Evolutionary conservation across 345 rosid genomes (phyloP), one percentile per base, ranked within the genome.

Genomic region (Syzygium oleosum): DNA sequence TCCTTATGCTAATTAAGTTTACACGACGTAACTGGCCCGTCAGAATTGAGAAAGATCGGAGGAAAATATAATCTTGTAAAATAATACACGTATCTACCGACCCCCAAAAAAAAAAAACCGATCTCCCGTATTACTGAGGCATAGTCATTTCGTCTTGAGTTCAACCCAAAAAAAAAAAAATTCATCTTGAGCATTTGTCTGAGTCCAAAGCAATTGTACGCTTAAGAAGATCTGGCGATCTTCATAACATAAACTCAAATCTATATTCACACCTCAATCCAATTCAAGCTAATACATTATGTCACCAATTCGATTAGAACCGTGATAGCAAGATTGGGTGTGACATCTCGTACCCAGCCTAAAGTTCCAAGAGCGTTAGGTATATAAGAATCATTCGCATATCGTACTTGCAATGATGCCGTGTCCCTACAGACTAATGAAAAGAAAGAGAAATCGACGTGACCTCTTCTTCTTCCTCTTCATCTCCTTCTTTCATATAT

Each of bases 91-190:
- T n/a, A n/a, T 13, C 9, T 12, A n/a, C 15, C 29, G 2, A n/a
- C 13, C 4, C 4, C 5, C 0, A 49, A 51, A 51, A 51, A 51
- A 9, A 51, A 51, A 51, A 51, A 51, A 12, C 11, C 0, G 0
- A 58, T 12, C 29, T 25, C 7, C 0, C 1, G 5, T 25, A 25
- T 58, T 25, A 58, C 0, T 2, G 12, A 2, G 0, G 0, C 0
- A 3, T 2, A 58, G 14, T 58, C 3, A 2, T 58, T 4, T 58
- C 16, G 2, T 59, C 7, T 59, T 0, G 3, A 0, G 7, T 43
- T 43, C 7, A 43, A 43, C 13, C 0, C 11, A 51, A 51, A 51
- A 10, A 9, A 51, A 51, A 51, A 51, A 51, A 12, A 2, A 25
- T 25, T 58, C 31, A 11, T 59, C 7, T 59, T 0, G 3, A 0